Base-by-base conservation (phyloP, 495 filamentous ascomycete genomes). In the Lasiosphaeria miniovina region DNA sequence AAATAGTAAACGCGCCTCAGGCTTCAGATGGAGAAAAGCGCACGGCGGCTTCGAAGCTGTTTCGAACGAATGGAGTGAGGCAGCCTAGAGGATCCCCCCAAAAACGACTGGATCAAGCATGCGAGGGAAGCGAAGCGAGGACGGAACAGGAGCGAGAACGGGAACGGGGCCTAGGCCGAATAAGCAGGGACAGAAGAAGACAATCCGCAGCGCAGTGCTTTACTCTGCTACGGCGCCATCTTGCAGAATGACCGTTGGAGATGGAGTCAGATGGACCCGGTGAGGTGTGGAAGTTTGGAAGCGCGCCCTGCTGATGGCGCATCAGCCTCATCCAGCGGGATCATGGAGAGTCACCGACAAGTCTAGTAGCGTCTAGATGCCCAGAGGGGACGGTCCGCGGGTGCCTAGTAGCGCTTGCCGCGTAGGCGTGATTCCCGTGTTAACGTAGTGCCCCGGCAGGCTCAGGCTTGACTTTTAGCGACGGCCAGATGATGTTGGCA, bases 221-320 rank as follows among this genome's bases (percentile, higher is more conserved):
- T 46, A 14, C 43, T 14, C 6, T 46, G 43, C 43, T n/a, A 46
- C 12, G 12, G 33, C 40, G 62, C 55, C 63, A 65, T 66, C 41
- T 62, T 50, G 58, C 57, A 58, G 62, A 59, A 68, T 68, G 67
- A 71, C 65, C 67, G 59, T 48, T 63, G 55, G 56, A 62, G 61
- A 60, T 52, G 58, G 49, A 60, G 72, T 75, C 72, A 75, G 72
- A 75, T 73, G 72, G 58, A 54, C 70, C 55, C 56, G 62, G 65
- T 65, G 60, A 67, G 60, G 58, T 57, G 41, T 59, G 64, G 55
- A 59, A 24, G 51, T 46, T 53, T 61, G 52, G 52, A 61, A 58
- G 59, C 48, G 64, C 58, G 68, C 64, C 72, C 68, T 68, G 71
- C 66, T 69, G 68, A 68, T 71, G 65, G 65, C 40, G 61, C 58